Percentiles rank a stretch among this genome's conserved stretches.
These are phyloP conservation scores for Venturia asperata DNA, from an alignment of 2,329 filamentous ascomycete genomes.

Conservation along the genomic window DNA sequence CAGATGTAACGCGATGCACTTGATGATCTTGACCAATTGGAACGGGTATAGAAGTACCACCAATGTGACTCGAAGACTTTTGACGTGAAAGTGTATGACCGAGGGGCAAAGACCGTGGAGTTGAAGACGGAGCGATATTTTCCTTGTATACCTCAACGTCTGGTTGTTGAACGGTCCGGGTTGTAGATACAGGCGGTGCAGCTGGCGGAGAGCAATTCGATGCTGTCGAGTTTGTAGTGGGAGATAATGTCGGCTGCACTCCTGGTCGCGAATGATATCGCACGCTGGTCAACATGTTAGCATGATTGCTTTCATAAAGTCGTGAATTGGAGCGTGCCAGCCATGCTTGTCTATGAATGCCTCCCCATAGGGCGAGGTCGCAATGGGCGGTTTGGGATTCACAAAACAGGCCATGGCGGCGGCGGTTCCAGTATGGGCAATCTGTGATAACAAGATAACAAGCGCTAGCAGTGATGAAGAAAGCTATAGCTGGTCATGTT, in stretches of 20 bases:
- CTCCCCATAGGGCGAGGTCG: not conserved
- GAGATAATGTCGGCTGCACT: not conserved
- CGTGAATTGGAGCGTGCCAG: slow-evolving; percentile 13
- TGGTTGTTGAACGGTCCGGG: not conserved
- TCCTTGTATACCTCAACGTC: not conserved
- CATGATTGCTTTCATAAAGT: not conserved
- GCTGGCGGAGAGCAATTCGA: not conserved
- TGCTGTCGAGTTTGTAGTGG: not conserved
- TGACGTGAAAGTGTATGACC: not conserved
- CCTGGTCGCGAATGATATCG: not conserved
- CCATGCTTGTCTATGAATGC: slow-evolving; percentile 16
- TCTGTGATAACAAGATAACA: slow-evolving; percentile 1
- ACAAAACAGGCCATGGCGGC: slow-evolving; percentile 13
- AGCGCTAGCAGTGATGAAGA: slow-evolving; percentile 12
- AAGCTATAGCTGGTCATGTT: slow-evolving; percentile 5
- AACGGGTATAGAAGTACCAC: not conserved
- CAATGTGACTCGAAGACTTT: not conserved
- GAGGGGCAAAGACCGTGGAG: not conserved
- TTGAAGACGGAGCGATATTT: not conserved
- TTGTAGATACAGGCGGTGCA: not conserved
- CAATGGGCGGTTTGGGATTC: slow-evolving; percentile 10
- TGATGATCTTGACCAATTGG: not conserved
- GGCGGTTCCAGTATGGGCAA: not conserved
- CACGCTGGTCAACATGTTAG: slow-evolving; percentile 10
- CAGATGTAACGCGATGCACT: not conserved